These are phyloP conservation scores for Elsinoe australis DNA, from an alignment of 2,329 filamentous ascomycete species.

Conservation along the genomic window DNA sequence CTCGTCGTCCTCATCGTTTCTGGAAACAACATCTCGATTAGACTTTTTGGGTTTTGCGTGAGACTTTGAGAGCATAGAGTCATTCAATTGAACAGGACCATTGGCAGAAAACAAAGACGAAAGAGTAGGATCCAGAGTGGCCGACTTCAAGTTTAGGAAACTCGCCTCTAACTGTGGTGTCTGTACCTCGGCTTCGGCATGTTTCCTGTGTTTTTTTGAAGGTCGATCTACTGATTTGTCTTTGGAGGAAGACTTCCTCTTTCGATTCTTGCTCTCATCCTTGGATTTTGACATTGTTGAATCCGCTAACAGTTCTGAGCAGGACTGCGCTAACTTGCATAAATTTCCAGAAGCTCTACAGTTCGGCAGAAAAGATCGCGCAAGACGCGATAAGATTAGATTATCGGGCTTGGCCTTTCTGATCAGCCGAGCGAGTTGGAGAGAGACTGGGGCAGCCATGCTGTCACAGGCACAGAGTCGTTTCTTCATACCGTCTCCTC, in stretches of 20 bases:
- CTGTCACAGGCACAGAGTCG: conserved; percentile 13
- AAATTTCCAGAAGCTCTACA: not conserved
- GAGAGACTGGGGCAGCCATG: conserved; percentile 9
- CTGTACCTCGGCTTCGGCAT: conserved; percentile 1
- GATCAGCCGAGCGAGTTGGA: conserved; percentile 16
- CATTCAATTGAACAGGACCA: conserved; percentile 30
- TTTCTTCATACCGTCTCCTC: not conserved
- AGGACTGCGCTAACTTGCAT: too few relatives aligned
- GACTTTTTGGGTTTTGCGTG: conserved; percentile 22
- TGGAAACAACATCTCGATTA: conserved; percentile 17
- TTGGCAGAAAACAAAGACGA: conserved; percentile 43
- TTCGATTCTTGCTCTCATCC: not conserved
- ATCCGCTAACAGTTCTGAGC: too few relatives aligned
- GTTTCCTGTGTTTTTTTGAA: conserved; percentile 10
- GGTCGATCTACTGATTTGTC: conserved; percentile 9
- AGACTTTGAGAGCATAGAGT: conserved; percentile 26
- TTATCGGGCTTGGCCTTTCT: conserved; percentile 12
- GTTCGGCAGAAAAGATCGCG: not conserved
- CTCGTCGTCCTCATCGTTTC: conserved; percentile 22
- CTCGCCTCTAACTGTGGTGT: not conserved
- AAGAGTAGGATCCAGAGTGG: conserved; percentile 35
- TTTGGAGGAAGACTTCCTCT: conserved; percentile 10
- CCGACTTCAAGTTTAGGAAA: not conserved
- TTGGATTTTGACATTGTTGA: conserved; percentile 8
- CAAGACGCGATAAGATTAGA: conserved; percentile 15